These are phyloP conservation scores for Mycena rosella DNA, from an alignment of 768 basidiomycete species.

Conservation along the genomic window DNA sequence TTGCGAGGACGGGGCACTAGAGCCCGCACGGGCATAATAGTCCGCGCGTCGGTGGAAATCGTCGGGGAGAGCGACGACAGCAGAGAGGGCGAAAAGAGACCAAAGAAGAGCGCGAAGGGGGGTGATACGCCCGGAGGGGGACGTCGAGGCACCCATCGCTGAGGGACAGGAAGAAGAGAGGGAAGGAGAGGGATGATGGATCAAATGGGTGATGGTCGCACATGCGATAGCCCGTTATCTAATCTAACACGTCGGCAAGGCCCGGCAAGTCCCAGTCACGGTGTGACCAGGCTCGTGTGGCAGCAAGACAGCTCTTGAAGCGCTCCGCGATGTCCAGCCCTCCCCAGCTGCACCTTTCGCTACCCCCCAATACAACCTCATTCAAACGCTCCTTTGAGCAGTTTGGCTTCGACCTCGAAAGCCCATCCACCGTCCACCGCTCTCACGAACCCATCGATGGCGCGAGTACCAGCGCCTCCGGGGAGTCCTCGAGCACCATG, in stretches of 20 bases:
- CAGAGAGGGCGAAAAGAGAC: slow-evolving; percentile 8
- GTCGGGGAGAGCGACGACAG: slow-evolving; percentile 1
- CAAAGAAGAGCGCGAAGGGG: slow-evolving; percentile 6
- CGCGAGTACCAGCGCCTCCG: slow-evolving; percentile 22
- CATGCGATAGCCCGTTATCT: too few relatives aligned
- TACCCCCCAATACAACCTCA: slow-evolving; percentile 63
- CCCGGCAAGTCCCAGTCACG: too few relatives aligned
- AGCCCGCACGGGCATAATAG: background rate
- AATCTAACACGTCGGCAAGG: too few relatives aligned
- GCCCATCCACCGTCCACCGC: slow-evolving; percentile 43
- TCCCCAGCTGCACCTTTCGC: slow-evolving; percentile 66
- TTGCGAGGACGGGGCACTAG: background rate
- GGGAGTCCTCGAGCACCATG: slow-evolving; percentile 13
- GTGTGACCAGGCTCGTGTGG: too few relatives aligned
- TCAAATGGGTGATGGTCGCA: too few relatives aligned
- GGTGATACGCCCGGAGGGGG: background rate
- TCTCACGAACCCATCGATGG: slow-evolving; percentile 19
- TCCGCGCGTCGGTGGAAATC: background rate
- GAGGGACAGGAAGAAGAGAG: background rate
- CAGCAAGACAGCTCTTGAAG: slow-evolving; percentile 17
- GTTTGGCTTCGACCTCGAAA: slow-evolving; percentile 69
- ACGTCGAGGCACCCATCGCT: slow-evolving; percentile 7
- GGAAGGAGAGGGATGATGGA: background rate
- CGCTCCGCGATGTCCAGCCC: slow-evolving; percentile 56
- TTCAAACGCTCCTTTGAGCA: slow-evolving; percentile 73